These are phyloP conservation scores for Russula brevipes DNA, from an alignment of 768 basidiomycete genomes.

Conservation along the genomic window DNA sequence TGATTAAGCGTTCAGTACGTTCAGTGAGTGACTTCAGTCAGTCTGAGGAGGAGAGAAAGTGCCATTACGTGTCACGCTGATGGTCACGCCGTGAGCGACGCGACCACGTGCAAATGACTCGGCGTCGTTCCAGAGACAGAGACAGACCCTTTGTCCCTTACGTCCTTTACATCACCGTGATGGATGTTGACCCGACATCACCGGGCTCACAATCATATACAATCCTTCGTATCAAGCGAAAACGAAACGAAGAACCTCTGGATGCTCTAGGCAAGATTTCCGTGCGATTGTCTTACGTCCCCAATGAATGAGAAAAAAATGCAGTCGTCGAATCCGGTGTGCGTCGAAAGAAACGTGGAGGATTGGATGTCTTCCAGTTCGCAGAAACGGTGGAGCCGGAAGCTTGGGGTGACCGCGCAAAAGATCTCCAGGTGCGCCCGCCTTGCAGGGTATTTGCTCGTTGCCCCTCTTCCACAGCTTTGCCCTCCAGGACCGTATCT, in stretches of 20 bases:
- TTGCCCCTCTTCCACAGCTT: neutral
- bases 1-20: too few relatives aligned
- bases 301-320: neutral
- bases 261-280: conserved; percentile 64
- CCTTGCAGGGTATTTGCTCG: neutral
- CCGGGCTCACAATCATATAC: conserved; percentile 46
- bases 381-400: conserved; percentile 70
- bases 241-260: conserved; percentile 74
- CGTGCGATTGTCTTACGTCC: conserved; percentile 12
- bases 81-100: neutral
- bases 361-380: conserved; percentile 67
- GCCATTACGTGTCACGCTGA: neutral
- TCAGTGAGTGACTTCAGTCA: too few relatives aligned
- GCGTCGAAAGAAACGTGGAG: conserved; percentile 50
- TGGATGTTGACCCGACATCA: conserved; percentile 21
- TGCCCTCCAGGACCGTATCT: conserved; percentile 26
- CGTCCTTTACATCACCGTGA: neutral
- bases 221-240: conserved; percentile 77
- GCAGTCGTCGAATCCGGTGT: conserved; percentile 59
- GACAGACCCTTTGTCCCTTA: too few relatives aligned
- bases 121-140: too few relatives aligned
- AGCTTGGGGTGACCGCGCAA: conserved; percentile 60
- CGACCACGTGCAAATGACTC: neutral
- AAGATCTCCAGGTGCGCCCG: conserved; percentile 56
- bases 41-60: too few relatives aligned